Evolutionary conservation across 1,139 yeast species (phyloP).

Genomic region (Pichia sp.): DNA sequence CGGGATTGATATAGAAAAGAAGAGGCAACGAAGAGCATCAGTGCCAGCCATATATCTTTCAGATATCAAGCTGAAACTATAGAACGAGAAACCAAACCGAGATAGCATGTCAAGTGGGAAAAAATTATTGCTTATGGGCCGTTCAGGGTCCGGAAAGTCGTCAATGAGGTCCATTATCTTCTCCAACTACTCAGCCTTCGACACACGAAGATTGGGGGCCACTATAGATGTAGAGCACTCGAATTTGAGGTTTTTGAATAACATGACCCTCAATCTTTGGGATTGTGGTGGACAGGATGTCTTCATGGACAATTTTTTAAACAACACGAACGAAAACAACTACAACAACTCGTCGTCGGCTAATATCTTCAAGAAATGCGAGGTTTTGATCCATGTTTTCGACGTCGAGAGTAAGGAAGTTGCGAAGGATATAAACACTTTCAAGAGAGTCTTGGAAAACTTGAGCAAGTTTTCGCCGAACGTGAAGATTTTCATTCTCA

Average conservation of each 20-base stretch:
- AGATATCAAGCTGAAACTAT: too few species aligned
- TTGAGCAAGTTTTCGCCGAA: slow-evolving; percentile 82
- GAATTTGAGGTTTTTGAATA: slow-evolving; percentile 84
- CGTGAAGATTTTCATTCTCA: slow-evolving; percentile 84
- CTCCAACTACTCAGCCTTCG: slow-evolving; percentile 93
- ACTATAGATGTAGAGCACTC: slow-evolving; percentile 98
- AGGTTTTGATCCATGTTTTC: slow-evolving; percentile 93
- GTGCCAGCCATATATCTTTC: too few species aligned
- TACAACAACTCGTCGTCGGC: slow-evolving; percentile 28
- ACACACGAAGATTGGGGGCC: slow-evolving; percentile 91
- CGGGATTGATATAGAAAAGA: too few species aligned
- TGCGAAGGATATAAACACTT: slow-evolving; percentile 88
- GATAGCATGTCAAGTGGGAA: slow-evolving; percentile 35
- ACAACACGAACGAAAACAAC: slow-evolving; percentile 35
- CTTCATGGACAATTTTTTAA: slow-evolving; percentile 82
- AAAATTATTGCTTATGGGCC: slow-evolving; percentile 65
- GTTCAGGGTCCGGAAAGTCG: slow-evolving; percentile 95
- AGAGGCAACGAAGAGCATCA: too few species aligned
- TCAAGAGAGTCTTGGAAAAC: slow-evolving; percentile 76
- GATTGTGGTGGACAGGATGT: slow-evolving; percentile 99
- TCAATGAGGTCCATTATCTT: slow-evolving; percentile 96
- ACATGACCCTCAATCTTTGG: slow-evolving; percentile 94
- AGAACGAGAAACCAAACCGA: background rate
- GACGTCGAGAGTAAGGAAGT: slow-evolving; percentile 93
- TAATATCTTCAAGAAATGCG: slow-evolving; percentile 90